Evolutionary conservation across 2,329 filamentous ascomycete genomes (phyloP), one percentile per base, ranked within the genome.

Genomic region (Verticillium albo-atrum): DNA sequence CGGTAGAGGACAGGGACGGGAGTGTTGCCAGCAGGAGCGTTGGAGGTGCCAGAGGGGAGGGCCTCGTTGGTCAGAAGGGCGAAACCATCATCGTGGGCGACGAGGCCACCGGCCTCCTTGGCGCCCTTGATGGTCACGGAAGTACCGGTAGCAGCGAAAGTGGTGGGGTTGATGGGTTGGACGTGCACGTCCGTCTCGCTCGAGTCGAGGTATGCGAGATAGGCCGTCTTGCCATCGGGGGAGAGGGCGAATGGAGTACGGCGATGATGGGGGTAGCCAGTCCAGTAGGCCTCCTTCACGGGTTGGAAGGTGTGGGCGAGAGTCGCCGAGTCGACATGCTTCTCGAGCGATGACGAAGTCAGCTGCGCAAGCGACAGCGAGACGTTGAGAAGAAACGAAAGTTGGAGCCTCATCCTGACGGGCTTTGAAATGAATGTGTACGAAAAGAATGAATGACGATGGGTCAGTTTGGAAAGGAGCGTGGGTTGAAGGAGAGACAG

Each of bases 161-260:
- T 83, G 3, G 71, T 68, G 2, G 82, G 79, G 64, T 85, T 75
- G 23, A 88, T 74, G 51, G 81, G 75, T 68, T 86, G 83, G 20
- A 88, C 72, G 66, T 86, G 81, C 12, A 87, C 82, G 57, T 77
- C 81, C 3, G 76, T 82, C 54, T 79, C 81, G 53, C 77, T 82
- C 27, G 75, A 72, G 66, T 86, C 83, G 17, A 87, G 79, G 65
- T 87, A 87, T 10, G 85, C 85, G 10, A 87, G 68, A 68, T 84
- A 87, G 14, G 82, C 84, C 4, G 78, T 79, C 60, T 80, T 81
- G 61, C 83, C 83, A 68, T 86, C 79, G 2, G 84, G 83, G 1
- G 84, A 86, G 32, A 85, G 75, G n/a, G 84, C 79, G 62, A 87
- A 87, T 6, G 84, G 84, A 14, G 84, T 87, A 56, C 84, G 80